phyloP scores from a whole-genome alignment of 78 protist genomes.

The Guillardia theta region DNA sequence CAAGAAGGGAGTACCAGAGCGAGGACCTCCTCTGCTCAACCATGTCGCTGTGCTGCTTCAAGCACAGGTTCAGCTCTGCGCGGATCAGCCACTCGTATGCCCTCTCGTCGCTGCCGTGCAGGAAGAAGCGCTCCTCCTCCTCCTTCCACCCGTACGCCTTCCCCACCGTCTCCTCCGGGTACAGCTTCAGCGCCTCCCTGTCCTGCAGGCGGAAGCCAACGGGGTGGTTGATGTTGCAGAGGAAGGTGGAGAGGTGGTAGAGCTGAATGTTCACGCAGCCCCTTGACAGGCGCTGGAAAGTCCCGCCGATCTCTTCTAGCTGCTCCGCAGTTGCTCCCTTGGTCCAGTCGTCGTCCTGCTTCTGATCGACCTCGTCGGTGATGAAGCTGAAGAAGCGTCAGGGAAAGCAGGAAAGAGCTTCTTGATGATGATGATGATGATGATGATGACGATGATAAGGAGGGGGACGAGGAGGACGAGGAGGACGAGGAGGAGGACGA shows the following conservation, averaged over 20 bases:
- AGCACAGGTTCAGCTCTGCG: neutral
- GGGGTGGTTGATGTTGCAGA: neutral
- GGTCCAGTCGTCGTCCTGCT: neutral
- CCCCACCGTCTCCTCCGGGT: neutral
- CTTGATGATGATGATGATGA: no score
- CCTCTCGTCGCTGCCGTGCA: neutral
- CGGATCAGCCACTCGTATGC: neutral
- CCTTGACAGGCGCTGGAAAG: neutral
- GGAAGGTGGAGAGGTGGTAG: neutral
- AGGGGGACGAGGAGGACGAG: no score
- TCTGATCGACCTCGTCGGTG: neutral
- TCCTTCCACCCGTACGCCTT: neutral
- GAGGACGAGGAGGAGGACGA: no score
- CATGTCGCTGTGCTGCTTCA: neutral
- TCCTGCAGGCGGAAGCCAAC: neutral
- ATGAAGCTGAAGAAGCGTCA: no score
- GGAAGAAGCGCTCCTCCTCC: no score
- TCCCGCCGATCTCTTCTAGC: neutral
- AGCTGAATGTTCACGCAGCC: neutral
- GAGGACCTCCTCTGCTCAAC: neutral
- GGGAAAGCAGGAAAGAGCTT: no score
- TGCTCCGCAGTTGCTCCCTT: neutral
- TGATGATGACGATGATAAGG: no score
- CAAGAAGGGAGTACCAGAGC: no score
- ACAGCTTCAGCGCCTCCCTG: neutral